Evolutionary conservation across 116 monocot species (phyloP).

Genomic region (Posidonia oceanica): DNA sequence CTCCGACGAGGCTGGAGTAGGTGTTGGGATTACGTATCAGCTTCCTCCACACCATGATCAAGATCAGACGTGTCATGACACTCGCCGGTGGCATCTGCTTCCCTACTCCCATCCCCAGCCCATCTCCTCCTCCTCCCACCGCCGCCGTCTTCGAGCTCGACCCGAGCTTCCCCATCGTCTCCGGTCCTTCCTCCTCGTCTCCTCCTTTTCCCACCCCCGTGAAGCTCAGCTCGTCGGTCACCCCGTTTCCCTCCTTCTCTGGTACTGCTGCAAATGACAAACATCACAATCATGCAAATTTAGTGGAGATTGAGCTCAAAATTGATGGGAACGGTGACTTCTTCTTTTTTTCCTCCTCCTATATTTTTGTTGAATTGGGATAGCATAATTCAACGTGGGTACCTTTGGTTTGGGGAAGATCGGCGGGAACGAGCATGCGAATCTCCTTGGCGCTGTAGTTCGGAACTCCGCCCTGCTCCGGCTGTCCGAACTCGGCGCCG

Average conservation of each 20-base stretch:
- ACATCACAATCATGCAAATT: no score
- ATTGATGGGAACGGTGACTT: no score
- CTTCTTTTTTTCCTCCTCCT: no score
- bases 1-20: slow-evolving; percentile 72
- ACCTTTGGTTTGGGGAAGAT: slow-evolving; percentile 33
- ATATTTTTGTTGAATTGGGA: no score
- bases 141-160: slow-evolving; percentile 39
- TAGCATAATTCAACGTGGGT: no score
- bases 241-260: neutral
- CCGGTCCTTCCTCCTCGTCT: slow-evolving; percentile 11
- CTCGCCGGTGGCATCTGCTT: slow-evolving; percentile 73
- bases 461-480: neutral
- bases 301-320: no score
- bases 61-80: slow-evolving; percentile 69
- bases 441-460: slow-evolving; percentile 56
- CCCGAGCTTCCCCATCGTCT: slow-evolving; percentile 20
- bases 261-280: neutral
- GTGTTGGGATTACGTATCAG: slow-evolving; percentile 89
- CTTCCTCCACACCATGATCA: slow-evolving; percentile 92
- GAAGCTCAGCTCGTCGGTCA: slow-evolving; percentile 28
- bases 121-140: slow-evolving; percentile 6
- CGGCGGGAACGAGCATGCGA: slow-evolving; percentile 66
- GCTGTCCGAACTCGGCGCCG: neutral
- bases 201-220: slow-evolving; percentile 10
- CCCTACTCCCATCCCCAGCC: neutral